Evolutionary conservation across 2,329 filamentous ascomycete species (phyloP), one percentile per base, ranked within the genome.

Genomic region (Aspergillus terreus): DNA sequence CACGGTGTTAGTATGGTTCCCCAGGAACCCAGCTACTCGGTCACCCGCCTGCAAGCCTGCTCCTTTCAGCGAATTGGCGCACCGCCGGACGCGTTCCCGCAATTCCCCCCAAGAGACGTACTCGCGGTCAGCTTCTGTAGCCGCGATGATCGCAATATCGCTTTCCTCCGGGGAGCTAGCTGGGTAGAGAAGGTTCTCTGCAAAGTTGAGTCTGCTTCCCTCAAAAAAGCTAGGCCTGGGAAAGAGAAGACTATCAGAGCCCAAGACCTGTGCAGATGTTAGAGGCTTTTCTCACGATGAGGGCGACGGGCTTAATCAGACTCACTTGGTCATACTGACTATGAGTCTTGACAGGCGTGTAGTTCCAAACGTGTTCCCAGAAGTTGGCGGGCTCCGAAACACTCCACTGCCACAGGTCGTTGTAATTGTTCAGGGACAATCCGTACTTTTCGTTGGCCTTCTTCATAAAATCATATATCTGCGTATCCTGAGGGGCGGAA

Each of bases 161-260:
- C 83, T 71, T 46, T 85, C 81, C 56, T 86, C 63, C 19, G 71
- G 72, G 35, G 81, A 75, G 46, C 77, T 78, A 2, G 76, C 70
- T 3, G 92, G 92, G 68, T 86, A 96, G 3, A 99, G 83, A 49
- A 97, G 78, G 69, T 99, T 99, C 74, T 97, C 90, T 23, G 92
- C 92, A 68, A 96, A 97, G 71, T 97, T 99, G 58, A 97, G 78
- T 52, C 78, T 84, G 12, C 88, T 82, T 9, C 86, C 86, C 51
- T 83, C 71, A 69, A 96, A 97, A 77, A 96, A 97, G 53, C 85
- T 77, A 6, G 92, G 92, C 21, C 90, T 85, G 21, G 92, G 92
- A 63, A 91, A 97, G 80, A 97, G 88, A 44, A 82, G 78, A 5
- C 84, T 80, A 49, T 82, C 71, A 38, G 80, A 68, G 21, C 87